Base-by-base conservation (phyloP, 106 monocot genomes). In the Dendrobium officinale region DNA sequence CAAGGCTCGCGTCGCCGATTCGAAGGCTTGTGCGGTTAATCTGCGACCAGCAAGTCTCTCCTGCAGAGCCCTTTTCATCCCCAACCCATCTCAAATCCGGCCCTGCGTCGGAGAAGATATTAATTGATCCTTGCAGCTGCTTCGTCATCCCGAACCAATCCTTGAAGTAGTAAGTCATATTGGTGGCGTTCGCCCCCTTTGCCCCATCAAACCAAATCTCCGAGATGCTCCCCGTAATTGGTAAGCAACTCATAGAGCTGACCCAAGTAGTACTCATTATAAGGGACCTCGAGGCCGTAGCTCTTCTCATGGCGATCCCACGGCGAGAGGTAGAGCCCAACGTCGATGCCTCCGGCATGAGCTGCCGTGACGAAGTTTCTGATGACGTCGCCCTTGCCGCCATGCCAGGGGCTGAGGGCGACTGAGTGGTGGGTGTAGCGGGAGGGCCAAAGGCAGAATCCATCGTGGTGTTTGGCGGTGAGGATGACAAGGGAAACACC, bases 151-250 rank as follows among this genome's bases (percentile, higher is more conserved):
- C 58, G 68, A 96, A 91, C 96, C 96, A 96, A 40, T 92, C 90
- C 49, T 76, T 19, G 81, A 93, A 96, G 80, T 93, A 81, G 83
- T 96, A 96, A 1, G 80, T 96, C 96, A 96, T 96, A 81, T 90
- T 90, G 42, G 80, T 90, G 2, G 91, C 91, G 44, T 92, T 93
- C 76, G 75, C 76, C 16, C 91, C 91, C 55, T 96, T 96, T 2
- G 96, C 96, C n/a, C 96, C 96, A 51, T 96, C 96, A 73, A 96
- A 96, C 96, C 96, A 96, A 45, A 96, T 88, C 83, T 96, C 96
- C 58, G 86, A 84, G 29, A 93, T 74, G 47, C 61, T 84, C 18
- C 18, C 96, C 93, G 42, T 96, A 93, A 90, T 86, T 81, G 9
- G 86, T 81, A 20, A 96, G 90, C 37, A 96, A 73, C 80, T 96